Evolutionary conservation across 768 basidiomycete species (phyloP), one percentile per base, ranked within the genome.

Genomic region (Mycena floridula): DNA sequence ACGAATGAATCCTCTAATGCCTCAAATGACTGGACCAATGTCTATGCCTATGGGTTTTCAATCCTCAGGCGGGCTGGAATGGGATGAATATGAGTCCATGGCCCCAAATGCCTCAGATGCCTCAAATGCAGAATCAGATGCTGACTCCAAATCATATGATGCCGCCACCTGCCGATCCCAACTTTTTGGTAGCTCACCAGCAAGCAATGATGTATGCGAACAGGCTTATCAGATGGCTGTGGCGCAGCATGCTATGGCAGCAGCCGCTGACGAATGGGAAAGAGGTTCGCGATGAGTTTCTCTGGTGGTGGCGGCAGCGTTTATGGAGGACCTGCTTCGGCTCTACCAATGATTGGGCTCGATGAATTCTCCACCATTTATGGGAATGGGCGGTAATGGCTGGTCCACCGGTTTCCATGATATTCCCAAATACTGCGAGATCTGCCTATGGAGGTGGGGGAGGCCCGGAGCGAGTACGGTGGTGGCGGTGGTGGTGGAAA

Each of bases 221-320:
- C 90, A 92, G 61, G 81, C 89, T 3, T 93, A 89, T 57, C 90
- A 92, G 62, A 79, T 86, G 70, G 85, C 90, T 3, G 85, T 93
- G 35, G 90, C 90, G 5, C 90, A 90, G 61, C 90, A 92, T 52
- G 90, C 90, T 4, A 84, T 91, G 76, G 84, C 81, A 7, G 79
- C 82, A 7, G 90, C 90, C n/a, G 88, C 76, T 16, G 90, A 92
- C 25, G 89, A 92, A 58, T 93, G 90, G 90, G 90, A 93, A 58
- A 81, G 89, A 25, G 75, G 79, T 6, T 89, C 86, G 76, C 67
- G 27, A 50, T 73, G 23, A 68, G 67, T 13, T 76, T 77, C 15
- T 68, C 64, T 49, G 67, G 67, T 13, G 54, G 60, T 6, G 58
- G 57, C 30, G 53, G 56, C 40, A 68, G 64, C 21, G 59, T 60